phyloP scores from a whole-genome alignment of 306 rosid genomes.

The Glycine soja region DNA sequence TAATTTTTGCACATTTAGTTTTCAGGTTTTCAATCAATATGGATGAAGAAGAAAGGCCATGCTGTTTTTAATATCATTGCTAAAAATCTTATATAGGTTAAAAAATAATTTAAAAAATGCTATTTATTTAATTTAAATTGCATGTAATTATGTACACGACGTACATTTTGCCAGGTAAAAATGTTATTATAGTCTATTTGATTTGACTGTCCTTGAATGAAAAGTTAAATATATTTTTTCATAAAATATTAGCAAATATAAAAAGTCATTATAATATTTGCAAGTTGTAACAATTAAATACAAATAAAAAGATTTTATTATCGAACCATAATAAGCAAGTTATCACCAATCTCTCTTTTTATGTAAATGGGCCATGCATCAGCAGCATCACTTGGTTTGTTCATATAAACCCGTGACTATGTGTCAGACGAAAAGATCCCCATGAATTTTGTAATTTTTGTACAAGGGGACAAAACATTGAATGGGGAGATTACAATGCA shows the following conservation, averaged over 20 bases:
- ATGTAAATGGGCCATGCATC: conserved; percentile 24
- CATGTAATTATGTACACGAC: neutral
- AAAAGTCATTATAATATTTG: neutral
- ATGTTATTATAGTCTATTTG: neutral
- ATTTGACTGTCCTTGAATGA: neutral
- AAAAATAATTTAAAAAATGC: neutral
- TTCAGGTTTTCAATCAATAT: neutral
- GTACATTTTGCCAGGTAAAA: neutral
- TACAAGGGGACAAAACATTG: conserved; percentile 34
- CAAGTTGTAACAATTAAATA: neutral
- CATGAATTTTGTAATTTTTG: conserved; percentile 14
- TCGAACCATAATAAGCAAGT: neutral
- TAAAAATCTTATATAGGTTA: neutral
- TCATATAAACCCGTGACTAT: conserved; percentile 35
- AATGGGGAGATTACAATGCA: conserved; percentile 6
- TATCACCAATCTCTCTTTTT: neutral
- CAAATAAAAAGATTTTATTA: neutral
- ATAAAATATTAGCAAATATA: neutral
- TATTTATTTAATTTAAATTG: neutral
- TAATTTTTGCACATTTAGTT: neutral
- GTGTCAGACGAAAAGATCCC: conserved; percentile 19
- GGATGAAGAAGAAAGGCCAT: neutral
- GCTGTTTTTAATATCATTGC: neutral
- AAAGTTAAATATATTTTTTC: neutral
- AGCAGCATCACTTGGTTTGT: neutral